These are phyloP conservation scores for Vitis hybrid DNA, from an alignment of 177 flowering plant genomes.

Conservation along the genomic window DNA sequence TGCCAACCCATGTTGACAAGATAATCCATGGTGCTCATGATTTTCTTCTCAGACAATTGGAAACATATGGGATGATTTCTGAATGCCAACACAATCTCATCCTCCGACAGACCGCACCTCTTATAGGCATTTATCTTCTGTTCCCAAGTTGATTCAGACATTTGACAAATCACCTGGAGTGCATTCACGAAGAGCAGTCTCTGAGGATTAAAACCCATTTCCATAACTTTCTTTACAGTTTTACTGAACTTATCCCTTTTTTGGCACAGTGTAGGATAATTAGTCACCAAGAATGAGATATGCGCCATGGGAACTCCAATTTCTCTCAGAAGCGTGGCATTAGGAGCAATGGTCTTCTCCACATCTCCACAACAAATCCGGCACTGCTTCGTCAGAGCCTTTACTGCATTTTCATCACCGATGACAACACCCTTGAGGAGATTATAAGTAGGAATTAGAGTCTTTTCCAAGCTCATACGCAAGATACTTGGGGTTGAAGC, in stretches of 20 bases:
- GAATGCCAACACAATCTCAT: no score
- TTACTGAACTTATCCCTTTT: slow-evolving; percentile 1
- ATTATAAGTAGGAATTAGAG: slow-evolving; percentile 1
- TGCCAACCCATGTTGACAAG: no score
- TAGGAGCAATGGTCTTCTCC: neutral
- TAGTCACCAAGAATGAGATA: neutral
- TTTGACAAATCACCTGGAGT: neutral
- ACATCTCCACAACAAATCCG: neutral
- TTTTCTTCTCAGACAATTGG: no score
- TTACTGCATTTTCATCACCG: neutral
- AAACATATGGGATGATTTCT: no score
- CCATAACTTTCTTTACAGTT: slow-evolving; percentile 1
- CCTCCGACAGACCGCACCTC: no score
- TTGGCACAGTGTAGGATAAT: neutral
- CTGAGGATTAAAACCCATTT: slow-evolving; percentile 12
- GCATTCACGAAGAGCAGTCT: neutral
- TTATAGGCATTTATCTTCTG: neutral
- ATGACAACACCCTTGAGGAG: neutral
- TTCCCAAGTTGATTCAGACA: neutral
- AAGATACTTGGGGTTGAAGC: neutral
- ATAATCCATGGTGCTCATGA: no score
- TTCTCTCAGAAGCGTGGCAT: slow-evolving; percentile 1
- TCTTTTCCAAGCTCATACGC: neutral
- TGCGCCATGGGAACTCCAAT: slow-evolving; percentile 4
- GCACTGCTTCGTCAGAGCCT: neutral